Conservation (phyloP, 2,329 filamentous ascomycete species). For the Penicillium janthinellum region DNA sequence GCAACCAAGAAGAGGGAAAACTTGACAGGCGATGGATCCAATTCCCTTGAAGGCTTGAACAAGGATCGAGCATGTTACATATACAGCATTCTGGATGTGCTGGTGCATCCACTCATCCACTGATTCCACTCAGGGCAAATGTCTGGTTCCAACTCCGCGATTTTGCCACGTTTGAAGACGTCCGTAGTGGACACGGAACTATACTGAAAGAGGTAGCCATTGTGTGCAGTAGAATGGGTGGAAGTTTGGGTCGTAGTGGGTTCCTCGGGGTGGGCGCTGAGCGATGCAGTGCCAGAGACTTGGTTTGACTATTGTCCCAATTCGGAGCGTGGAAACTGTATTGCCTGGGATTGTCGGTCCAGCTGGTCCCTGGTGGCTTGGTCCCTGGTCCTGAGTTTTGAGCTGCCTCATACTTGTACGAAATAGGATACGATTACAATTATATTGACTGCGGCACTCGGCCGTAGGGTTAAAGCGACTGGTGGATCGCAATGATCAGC, state of each 20-base stretch:
- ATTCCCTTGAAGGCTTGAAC: neutral
- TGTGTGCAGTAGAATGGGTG: neutral
- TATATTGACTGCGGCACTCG: neutral
- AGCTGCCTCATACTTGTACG: neutral
- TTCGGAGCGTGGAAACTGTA: neutral
- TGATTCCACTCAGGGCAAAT: neutral
- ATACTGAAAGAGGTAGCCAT: constrained; percentile 6
- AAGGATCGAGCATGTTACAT: neutral
- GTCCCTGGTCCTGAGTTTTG: neutral
- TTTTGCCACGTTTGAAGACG: constrained; percentile 24
- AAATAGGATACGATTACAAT: neutral
- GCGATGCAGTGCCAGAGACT: too few species aligned
- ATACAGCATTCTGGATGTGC: neutral
- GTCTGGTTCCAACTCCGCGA: constrained; percentile 14
- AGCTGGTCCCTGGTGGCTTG: neutral
- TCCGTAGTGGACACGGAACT: constrained; percentile 12
- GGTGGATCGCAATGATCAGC: constrained; percentile 25
- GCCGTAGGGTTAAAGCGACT: constrained; percentile 13
- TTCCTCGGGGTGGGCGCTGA: neutral
- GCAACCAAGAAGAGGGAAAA: neutral
- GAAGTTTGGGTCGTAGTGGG: constrained; percentile 3
- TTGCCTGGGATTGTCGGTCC: neutral
- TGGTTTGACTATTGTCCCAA: neutral
- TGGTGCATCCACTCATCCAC: neutral
- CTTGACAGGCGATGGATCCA: neutral